phyloP scores from a whole-genome alignment of 2,329 filamentous ascomycete species.

The Aspergillus unguis region DNA sequence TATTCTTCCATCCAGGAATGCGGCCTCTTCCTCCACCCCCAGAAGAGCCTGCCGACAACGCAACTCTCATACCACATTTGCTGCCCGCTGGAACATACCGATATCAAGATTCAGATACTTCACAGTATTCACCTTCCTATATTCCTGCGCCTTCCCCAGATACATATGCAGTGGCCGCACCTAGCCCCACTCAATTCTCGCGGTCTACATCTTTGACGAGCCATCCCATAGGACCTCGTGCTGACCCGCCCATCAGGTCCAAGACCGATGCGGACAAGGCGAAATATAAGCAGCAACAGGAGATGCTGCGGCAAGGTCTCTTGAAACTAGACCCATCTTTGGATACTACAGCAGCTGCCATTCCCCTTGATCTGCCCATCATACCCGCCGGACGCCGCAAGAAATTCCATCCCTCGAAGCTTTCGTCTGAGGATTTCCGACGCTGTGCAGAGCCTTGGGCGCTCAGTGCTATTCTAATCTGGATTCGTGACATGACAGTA shows the following conservation, averaged over 20 bases:
- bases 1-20: constrained; percentile 90
- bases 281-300: constrained; percentile 53
- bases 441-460: constrained; percentile 91
- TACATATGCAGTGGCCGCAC: constrained; percentile 47
- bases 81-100: constrained; percentile 60
- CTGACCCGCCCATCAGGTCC: constrained; percentile 80
- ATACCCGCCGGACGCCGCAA: constrained; percentile 74
- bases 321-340: constrained; percentile 49
- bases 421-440: constrained; percentile 75
- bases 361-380: constrained; percentile 77
- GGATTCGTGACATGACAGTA: constrained; percentile 86
- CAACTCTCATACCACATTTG: constrained; percentile 44
- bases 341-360: constrained; percentile 41
- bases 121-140: constrained; percentile 37
- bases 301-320: constrained; percentile 44
- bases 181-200: constrained; percentile 51
- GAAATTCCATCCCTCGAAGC: constrained; percentile 80
- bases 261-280: constrained; percentile 83
- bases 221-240: constrained; percentile 74
- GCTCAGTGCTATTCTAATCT: constrained; percentile 77
- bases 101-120: constrained; percentile 43
- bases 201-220: constrained; percentile 80
- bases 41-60: constrained; percentile 52
- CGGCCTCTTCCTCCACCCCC: constrained; percentile 63
- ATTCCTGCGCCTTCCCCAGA: constrained; percentile 46